Evolutionary conservation across 2,329 filamentous ascomycete genomes (phyloP).

Genomic region (Talaromyces pinophilus): DNA sequence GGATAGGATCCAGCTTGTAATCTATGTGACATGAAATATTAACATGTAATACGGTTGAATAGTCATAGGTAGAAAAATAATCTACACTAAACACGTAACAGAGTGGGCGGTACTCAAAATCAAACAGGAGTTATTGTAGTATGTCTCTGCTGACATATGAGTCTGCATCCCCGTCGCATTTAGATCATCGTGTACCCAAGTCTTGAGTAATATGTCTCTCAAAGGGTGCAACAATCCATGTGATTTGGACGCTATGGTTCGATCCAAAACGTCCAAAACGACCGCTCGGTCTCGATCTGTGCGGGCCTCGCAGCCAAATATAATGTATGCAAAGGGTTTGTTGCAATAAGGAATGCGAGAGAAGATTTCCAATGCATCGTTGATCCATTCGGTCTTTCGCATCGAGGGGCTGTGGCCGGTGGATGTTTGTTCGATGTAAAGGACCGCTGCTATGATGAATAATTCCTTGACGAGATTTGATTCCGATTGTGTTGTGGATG

Average conservation of each 20-base stretch:
- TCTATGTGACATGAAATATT: not conserved
- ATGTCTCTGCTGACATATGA: not conserved
- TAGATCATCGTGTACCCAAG: slow-evolving; percentile 17
- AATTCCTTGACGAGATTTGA: not conserved
- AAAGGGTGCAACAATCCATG: not conserved
- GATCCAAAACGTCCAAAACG: slow-evolving; percentile 13
- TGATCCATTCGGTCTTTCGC: slow-evolving; percentile 9
- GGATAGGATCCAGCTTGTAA: not conserved
- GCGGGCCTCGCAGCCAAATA: slow-evolving; percentile 12
- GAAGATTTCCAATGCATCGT: slow-evolving; percentile 1
- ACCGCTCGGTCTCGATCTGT: not conserved
- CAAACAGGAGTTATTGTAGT: not conserved
- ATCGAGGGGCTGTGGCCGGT: not conserved
- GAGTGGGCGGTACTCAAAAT: not conserved
- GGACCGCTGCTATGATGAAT: not conserved
- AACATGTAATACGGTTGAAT: not conserved
- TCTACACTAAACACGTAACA: slow-evolving; percentile 2
- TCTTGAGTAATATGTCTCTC: slow-evolving; percentile 6
- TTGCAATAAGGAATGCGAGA: not conserved
- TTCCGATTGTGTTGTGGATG: not conserved
- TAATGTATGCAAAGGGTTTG: slow-evolving; percentile 16
- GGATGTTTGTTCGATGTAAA: slow-evolving; percentile 2
- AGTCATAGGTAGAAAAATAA: not conserved
- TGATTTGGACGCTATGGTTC: not conserved
- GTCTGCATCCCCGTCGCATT: not conserved